These are phyloP conservation scores for Ophiostoma triangulosporum DNA, from an alignment of 2,329 filamentous ascomycete genomes.

Conservation along the genomic window DNA sequence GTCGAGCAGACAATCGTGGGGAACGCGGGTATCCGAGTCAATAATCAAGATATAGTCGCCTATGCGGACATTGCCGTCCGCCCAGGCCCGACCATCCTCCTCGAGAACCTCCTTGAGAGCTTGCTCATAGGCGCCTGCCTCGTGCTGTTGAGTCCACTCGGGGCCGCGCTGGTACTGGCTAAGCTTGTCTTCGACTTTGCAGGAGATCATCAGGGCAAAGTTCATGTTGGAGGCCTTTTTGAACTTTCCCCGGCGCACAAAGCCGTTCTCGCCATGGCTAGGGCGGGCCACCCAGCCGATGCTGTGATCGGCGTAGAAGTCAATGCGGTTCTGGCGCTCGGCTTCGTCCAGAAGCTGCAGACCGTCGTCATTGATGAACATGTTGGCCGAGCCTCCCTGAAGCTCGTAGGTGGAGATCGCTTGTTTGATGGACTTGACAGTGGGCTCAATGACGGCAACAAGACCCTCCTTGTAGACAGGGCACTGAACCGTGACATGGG, in stretches of 20 bases:
- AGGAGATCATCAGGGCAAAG: slow-evolving; percentile 53
- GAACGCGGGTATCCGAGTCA: slow-evolving; percentile 69
- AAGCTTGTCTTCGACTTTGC: slow-evolving; percentile 58
- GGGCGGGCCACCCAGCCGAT: slow-evolving; percentile 58
- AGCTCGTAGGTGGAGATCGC: slow-evolving; percentile 66
- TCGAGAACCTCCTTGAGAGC: slow-evolving; percentile 53
- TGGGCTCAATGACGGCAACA: slow-evolving; percentile 59
- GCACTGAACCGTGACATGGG: slow-evolving; percentile 71
- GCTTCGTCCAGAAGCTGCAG: slow-evolving; percentile 53
- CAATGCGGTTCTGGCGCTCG: slow-evolving; percentile 47
- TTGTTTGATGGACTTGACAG: slow-evolving; percentile 63
- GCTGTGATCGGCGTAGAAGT: slow-evolving; percentile 55
- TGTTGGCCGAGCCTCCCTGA: slow-evolving; percentile 64
- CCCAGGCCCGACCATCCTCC: slow-evolving; percentile 59
- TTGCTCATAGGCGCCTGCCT: slow-evolving; percentile 51
- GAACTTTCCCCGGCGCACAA: slow-evolving; percentile 51
- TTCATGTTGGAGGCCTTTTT: slow-evolving; percentile 66
- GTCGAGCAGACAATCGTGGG: slow-evolving; percentile 62
- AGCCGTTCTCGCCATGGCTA: slow-evolving; percentile 48
- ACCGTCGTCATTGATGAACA: slow-evolving; percentile 66
- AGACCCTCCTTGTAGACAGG: slow-evolving; percentile 83
- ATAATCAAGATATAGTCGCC: slow-evolving; percentile 73
- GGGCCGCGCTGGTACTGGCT: slow-evolving; percentile 38
- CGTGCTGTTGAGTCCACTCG: slow-evolving; percentile 55
- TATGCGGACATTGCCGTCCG: slow-evolving; percentile 72